Evolutionary conservation across 2,329 filamentous ascomycete genomes (phyloP), one percentile per base, ranked within the genome.

Genomic region (Lasiodiplodia citricola): DNA sequence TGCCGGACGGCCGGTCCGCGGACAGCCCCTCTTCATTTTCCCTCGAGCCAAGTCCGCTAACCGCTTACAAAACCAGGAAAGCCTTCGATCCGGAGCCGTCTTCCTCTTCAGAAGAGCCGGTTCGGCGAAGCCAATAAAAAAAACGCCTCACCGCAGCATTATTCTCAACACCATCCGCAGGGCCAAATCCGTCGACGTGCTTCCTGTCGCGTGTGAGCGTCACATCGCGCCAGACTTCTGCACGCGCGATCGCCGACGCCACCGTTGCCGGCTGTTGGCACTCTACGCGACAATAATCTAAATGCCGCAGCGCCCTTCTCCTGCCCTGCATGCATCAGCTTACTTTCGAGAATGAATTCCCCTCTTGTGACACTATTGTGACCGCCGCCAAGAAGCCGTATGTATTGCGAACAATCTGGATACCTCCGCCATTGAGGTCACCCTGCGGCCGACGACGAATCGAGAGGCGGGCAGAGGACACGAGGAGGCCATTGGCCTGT

Each of bases 81-180:
- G 23, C 41, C 58, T 28, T 50, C 58, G 58, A 63, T 35, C 58
- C 58, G 58, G 25, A 44, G 58, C 58, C 58, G 58, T 63, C 50
- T 44, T 31, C 28, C 25, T 31, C 28, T 13, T 51, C 58, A 35
- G 31, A 28, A 31, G 31, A 35, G 55, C 55, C 54, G 25, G 54
- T n/a, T 14, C 60, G 60, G 58, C 60, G 37, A 52, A 64, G 28
- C 47, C 41, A 41, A 4, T 44, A 51, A 35, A 51, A 51, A 55
- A 56, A 66, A 66, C 44, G 35, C 63, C 63, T 66, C 63, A 66
- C 52, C 60, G 47, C 60, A 31, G 60, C 60, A 25, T 52, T 44
- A 25, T 52, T 44, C 60, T 64, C 60, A 64, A 64, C 60, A 64
- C 60, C 60, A 64, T 64, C 8, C 28, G n/a, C 60, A 37, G 23